phyloP scores from a whole-genome alignment of 345 rosid genomes.

The Eucalyptus sp. region DNA sequence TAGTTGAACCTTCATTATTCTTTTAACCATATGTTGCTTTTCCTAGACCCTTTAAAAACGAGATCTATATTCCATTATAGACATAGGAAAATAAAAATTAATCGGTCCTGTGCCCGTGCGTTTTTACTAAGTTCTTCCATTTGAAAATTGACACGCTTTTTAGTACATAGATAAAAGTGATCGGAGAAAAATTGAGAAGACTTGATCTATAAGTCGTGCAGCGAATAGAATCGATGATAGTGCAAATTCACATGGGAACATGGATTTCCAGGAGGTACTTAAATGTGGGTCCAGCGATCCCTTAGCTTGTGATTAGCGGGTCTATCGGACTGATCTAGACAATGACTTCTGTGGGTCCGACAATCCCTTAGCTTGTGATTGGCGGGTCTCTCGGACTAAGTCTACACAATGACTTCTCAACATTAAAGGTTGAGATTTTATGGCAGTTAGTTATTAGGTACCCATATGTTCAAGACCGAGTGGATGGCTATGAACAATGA shows the following conservation, averaged over 20 bases:
- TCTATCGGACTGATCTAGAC: background rate
- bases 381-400: background rate
- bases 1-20: background rate
- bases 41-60: background rate
- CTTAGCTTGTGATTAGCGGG: background rate
- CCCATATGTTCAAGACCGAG: background rate
- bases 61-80: background rate
- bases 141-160: background rate
- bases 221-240: background rate
- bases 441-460: background rate
- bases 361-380: background rate
- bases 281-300: background rate
- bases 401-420: background rate
- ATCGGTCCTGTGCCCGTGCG: background rate
- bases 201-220: background rate
- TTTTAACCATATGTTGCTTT: background rate
- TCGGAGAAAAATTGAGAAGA: background rate
- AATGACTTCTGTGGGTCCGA: background rate
- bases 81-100: background rate
- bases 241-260: background rate
- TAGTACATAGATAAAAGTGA: background rate
- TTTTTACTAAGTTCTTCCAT: background rate
- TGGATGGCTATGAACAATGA: background rate
- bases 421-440: background rate
- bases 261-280: background rate